Base-by-base conservation (phyloP, 2,329 filamentous ascomycete genomes). In the Clarireedia homoeocarpa region DNA sequence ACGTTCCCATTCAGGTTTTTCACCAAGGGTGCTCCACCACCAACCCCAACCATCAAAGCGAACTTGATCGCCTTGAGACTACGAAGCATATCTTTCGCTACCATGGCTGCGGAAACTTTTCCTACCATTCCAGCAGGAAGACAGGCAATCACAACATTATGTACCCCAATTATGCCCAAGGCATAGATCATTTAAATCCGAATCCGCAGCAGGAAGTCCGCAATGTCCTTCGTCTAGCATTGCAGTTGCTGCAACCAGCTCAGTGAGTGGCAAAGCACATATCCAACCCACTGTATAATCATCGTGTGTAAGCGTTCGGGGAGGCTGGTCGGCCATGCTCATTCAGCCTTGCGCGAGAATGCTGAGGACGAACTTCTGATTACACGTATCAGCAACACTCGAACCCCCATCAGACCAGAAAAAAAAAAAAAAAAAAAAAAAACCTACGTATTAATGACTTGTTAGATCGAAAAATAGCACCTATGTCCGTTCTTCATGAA, bases 31-130 rank as follows among this genome's bases (percentile, higher is more conserved):
- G 65, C 53, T 38, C 65, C 67, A 30, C 66, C 63, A 12, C 71
- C 74, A 39, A 77, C 72, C 14, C 74, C 74, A 1, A 77, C 73
- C 67, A 77, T 69, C 1, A 77, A 63, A 2, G 68, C 69, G 42
- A 75, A 66, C 20, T 61, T 65, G 36, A 75, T 71, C 34, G 57
- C 58, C 10, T 63, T 60, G 57, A 73, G 74, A 4, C 65, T 66
- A 5, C 59, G 51, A 51, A 48, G 59, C 55, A 53, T 60, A 48
- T 44, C 17, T 14, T 55, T 53, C 64, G 73, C 69, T 23, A 67
- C 58, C 23, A 58, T 65, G 1, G 68, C 69, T 2, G 70, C 67
- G 1, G 60, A 61, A 10, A 71, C 69, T 1, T 72, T 69, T 2
- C 68, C 55, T 46, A 53, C 67, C n/a, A 20, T 51, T 1, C 52